These are phyloP conservation scores for Xylaria sp. DNA, from an alignment of 2,329 filamentous ascomycete genomes.

Conservation along the genomic window DNA sequence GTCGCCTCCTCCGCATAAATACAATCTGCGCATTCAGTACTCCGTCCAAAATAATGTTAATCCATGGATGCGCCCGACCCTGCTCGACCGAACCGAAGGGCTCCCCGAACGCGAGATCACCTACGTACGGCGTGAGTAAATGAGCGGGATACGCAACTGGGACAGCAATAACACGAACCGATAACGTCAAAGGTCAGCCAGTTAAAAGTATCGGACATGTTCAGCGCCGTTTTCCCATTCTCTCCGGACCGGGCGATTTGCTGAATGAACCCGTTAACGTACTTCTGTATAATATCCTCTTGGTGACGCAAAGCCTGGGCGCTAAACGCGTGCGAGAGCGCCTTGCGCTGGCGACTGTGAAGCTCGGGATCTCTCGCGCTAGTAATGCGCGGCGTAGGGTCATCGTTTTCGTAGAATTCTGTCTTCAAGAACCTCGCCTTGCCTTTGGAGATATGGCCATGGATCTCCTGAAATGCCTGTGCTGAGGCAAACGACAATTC, in stretches of 20 bases:
- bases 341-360: constrained; percentile 28
- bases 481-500: constrained; percentile 49
- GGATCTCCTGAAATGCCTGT: constrained; percentile 45
- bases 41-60: constrained; percentile 26
- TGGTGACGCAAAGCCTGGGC: constrained; percentile 30
- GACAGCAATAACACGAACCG: constrained; percentile 28
- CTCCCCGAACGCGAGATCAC: constrained; percentile 29
- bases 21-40: constrained; percentile 1
- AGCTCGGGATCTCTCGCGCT: constrained; percentile 23
- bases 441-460: constrained; percentile 38
- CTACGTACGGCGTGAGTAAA: constrained; percentile 4
- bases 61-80: constrained; percentile 25
- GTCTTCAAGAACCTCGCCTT: constrained; percentile 27
- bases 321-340: constrained; percentile 31
- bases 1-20: not conserved
- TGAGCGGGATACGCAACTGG: not conserved
- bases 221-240: constrained; percentile 29
- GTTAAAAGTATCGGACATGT: constrained; percentile 34
- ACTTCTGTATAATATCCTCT: constrained; percentile 33
- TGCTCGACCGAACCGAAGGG: constrained; percentile 27
- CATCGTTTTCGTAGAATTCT: constrained; percentile 26
- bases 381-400: constrained; percentile 23
- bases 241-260: constrained; percentile 27
- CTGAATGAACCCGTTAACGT: constrained; percentile 26
- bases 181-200: constrained; percentile 42